Evolutionary conservation across 2,329 filamentous ascomycete species (phyloP).

Genomic region (Gyromitra esculenta): DNA sequence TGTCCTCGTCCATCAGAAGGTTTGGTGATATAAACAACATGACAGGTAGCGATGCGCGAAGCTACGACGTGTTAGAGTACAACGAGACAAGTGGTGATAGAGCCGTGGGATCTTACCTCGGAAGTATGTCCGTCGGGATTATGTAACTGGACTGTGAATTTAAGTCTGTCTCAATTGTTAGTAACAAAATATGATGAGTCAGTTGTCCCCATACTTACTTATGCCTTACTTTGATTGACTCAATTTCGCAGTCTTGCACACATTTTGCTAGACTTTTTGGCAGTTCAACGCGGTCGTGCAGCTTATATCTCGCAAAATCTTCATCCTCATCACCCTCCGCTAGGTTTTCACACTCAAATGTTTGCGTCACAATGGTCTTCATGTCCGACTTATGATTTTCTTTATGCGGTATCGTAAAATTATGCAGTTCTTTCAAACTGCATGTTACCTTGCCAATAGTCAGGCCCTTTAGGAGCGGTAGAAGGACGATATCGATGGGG

Average conservation of each 20-base stretch:
- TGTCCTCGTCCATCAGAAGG: constrained; percentile 85
- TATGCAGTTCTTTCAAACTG: constrained; percentile 81
- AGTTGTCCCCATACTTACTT: constrained; percentile 63
- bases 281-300: constrained; percentile 72
- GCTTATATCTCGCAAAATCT: constrained; percentile 71
- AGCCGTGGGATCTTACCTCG: constrained; percentile 68
- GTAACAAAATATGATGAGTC: constrained; percentile 8
- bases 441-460: constrained; percentile 83
- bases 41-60: constrained; percentile 88
- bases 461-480: constrained; percentile 87
- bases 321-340: constrained; percentile 59
- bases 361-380: constrained; percentile 44
- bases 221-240: constrained; percentile 90
- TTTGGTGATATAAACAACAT: constrained; percentile 96
- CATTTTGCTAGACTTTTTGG: constrained; percentile 84
- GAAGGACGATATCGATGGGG: constrained; percentile 83
- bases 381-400: constrained; percentile 59
- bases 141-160: constrained; percentile 87
- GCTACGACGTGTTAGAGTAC: constrained; percentile 62
- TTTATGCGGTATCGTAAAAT: constrained; percentile 68
- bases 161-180: constrained; percentile 65
- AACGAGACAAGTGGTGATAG: constrained; percentile 14
- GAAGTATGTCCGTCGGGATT: constrained; percentile 96
- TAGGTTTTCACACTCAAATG: constrained; percentile 38
- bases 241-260: constrained; percentile 86